A percentile compares a stretch with the other conserved stretches of the same genome.
These are phyloP conservation scores for Puccinia horiana DNA, from an alignment of 1,284 basidiomycete species.

Conservation along the genomic window DNA sequence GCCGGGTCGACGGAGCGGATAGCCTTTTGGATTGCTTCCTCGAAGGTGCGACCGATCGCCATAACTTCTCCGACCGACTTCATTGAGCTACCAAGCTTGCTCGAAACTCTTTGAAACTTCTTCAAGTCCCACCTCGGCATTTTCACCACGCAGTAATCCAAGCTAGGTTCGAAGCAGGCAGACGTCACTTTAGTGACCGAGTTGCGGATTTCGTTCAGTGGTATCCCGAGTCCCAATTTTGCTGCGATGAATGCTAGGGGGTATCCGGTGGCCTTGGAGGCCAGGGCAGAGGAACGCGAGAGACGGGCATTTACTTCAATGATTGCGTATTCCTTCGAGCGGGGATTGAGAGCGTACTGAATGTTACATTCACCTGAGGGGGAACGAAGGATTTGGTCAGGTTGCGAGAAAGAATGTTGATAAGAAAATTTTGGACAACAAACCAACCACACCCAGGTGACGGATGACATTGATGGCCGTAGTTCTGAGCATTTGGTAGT, in stretches of 20 bases:
- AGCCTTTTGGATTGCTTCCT: constrained; percentile 97
- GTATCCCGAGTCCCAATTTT: constrained; percentile 93
- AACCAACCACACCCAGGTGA: constrained; percentile 85
- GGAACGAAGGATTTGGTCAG: neutral
- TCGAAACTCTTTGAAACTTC: constrained; percentile 91
- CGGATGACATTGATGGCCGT: constrained; percentile 98
- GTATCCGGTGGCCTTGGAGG: constrained; percentile 97
- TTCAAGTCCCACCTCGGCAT: constrained; percentile 98
- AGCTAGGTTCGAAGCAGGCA: constrained; percentile 95
- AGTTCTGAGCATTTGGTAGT: constrained; percentile 98
- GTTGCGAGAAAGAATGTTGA: neutral
- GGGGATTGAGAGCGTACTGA: constrained; percentile 95
- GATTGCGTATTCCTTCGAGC: constrained; percentile 94
- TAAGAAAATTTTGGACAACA: neutral
- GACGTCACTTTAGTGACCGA: constrained; percentile 92
- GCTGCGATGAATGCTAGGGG: constrained; percentile 98
- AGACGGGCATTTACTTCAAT: constrained; percentile 99
- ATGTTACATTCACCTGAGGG: constrained; percentile 85
- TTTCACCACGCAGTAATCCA: constrained; percentile 97
- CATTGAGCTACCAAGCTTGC: constrained; percentile 86
- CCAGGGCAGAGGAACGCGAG: constrained; percentile 93
- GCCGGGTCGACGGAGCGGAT: constrained; percentile 94
- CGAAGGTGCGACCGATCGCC: constrained; percentile 96
- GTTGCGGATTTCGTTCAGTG: constrained; percentile 96
- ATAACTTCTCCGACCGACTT: constrained; percentile 99